Conservation (phyloP, 2,329 filamentous ascomycete species). For the Aspergillus awamori region DNA sequence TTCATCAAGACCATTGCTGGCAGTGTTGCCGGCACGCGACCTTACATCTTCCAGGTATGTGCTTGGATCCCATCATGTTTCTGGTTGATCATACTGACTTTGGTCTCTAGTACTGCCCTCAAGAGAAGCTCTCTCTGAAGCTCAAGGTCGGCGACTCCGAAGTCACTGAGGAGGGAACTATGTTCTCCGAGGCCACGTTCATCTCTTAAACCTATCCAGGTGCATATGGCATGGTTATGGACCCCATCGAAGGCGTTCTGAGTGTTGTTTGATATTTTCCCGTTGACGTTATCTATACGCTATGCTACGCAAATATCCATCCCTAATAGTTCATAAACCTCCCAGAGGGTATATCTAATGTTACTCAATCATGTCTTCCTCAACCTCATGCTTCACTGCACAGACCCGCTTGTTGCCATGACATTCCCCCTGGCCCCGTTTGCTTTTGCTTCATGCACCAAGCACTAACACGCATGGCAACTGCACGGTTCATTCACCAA, state of each 20-base stretch:
- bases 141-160: conserved; percentile 82
- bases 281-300: conserved; percentile 24
- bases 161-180: conserved; percentile 71
- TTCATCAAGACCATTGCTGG: conserved; percentile 95
- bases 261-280: conserved; percentile 35
- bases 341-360: conserved; percentile 35
- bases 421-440: background rate
- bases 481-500: background rate
- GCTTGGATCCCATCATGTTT: background rate
- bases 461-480: background rate
- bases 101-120: conserved; percentile 66
- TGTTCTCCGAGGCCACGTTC: conserved; percentile 95
- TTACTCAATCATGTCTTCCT: conserved; percentile 24
- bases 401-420: background rate
- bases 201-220: conserved; percentile 63
- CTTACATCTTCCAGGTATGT: conserved; percentile 93
- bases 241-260: conserved; percentile 33
- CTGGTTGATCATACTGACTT: conserved; percentile 22
- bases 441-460: background rate
- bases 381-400: background rate
- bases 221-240: conserved; percentile 33
- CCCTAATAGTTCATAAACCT: conserved; percentile 21
- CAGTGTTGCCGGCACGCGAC: conserved; percentile 85
- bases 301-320: conserved; percentile 19
- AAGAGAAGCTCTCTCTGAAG: conserved; percentile 70